Evolutionary conservation across 2,329 filamentous ascomycete genomes (phyloP), one percentile per base, ranked within the genome.

Genomic region (Penicillium fuscoglaucum): DNA sequence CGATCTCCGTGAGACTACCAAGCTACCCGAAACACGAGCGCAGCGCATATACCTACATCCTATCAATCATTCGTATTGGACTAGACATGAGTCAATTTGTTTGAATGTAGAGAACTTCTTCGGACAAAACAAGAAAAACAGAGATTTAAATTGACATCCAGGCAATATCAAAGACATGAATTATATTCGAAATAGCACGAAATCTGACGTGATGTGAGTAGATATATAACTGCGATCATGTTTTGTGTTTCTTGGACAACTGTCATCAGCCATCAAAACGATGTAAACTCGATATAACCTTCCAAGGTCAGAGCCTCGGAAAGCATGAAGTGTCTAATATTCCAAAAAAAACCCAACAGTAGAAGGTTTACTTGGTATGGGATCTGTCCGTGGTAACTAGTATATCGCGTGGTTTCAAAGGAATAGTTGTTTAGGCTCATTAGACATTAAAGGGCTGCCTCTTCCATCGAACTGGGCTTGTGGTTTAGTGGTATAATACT

Each of bases 401-500:
- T 21, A 15, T 33, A 10, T 17, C 6, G 2, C n/a, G 15, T n/a
- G 12, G 1, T 21, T 40, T 10, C 37, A 5, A 1, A 31, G 6
- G 3, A 10, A 31, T 0, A 10, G 5, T 6, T 10, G 7, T 26
- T 0, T 39, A 26, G 21, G 7, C 3, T 41, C 6, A 58, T 48
- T 1, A 3, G 0, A 4, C 9, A 21, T 21, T 15, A 24, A n/a
- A 1, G 1, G 1, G 8, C 7, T 0, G 1, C 5, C 1, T 9
- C 28, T n/a, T 53, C 29, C 56, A 65, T 56, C 55, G 2, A 55
- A 62, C 31, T 66, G 68, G 68, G 68, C 68, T 70, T 70, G 73
- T 78, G 75, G 76, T 78, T 77, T 78, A 78, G 76, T 77, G 76
- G 76, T 78, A 78, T 77, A 76, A 78, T 78, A 73, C 74, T 69